phyloP scores from a whole-genome alignment of 345 rosid genomes.

The Kernera saxatilis region DNA sequence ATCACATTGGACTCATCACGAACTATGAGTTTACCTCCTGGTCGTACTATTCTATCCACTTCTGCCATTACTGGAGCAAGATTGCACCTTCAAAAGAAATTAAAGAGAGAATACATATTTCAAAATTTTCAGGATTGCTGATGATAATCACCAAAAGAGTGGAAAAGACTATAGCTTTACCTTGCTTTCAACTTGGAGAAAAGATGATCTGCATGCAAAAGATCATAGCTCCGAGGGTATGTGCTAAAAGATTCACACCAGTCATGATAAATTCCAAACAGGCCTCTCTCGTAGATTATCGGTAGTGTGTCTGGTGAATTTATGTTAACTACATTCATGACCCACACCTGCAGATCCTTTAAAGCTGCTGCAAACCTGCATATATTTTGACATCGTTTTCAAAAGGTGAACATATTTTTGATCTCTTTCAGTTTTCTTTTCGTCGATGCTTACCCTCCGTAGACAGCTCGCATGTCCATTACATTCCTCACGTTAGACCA shows the following conservation, averaged over 20 bases:
- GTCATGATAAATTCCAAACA: constrained; percentile 86
- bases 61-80: constrained; percentile 81
- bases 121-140: neutral
- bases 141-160: neutral
- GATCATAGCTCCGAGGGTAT: constrained; percentile 78
- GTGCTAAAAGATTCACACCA: constrained; percentile 96
- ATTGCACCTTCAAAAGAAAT: constrained; percentile 58
- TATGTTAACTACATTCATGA: constrained; percentile 69
- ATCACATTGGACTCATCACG: constrained; percentile 59
- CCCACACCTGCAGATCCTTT: constrained; percentile 74
- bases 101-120: neutral
- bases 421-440: neutral
- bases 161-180: constrained; percentile 23
- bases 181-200: constrained; percentile 72
- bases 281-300: constrained; percentile 82
- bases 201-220: constrained; percentile 88
- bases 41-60: constrained; percentile 84
- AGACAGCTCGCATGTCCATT: constrained; percentile 96
- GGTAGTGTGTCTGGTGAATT: constrained; percentile 90
- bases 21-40: constrained; percentile 83
- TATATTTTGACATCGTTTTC: neutral
- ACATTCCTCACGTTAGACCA: constrained; percentile 83
- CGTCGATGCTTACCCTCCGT: constrained; percentile 59
- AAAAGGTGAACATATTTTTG: neutral
- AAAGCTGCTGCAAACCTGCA: constrained; percentile 85